phyloP scores from a whole-genome alignment of 2,329 filamentous ascomycete genomes.

The Neonectria coccinea region DNA sequence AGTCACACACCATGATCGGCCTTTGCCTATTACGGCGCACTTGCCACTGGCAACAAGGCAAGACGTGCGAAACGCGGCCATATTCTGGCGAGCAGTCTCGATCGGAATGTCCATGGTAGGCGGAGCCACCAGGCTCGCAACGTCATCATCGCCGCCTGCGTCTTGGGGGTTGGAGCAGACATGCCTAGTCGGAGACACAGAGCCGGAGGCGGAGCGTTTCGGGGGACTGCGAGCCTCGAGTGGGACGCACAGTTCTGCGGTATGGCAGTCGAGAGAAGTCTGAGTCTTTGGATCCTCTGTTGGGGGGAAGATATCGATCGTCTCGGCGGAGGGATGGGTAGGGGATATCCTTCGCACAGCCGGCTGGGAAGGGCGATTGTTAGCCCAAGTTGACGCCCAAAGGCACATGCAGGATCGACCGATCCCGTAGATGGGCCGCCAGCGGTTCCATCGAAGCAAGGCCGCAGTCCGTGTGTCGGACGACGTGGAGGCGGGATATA shows the following conservation, averaged over 20 bases:
- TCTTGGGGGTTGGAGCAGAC: no score
- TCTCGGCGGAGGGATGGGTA: not conserved
- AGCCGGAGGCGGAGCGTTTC: not conserved
- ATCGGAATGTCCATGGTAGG: constrained; percentile 14
- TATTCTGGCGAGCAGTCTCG: not conserved
- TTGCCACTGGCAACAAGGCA: constrained; percentile 7
- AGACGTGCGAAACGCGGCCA: not conserved
- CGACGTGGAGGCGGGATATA: not conserved
- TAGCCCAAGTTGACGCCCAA: not conserved
- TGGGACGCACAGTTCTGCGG: not conserved
- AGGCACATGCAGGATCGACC: no score
- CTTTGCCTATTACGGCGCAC: constrained; percentile 36
- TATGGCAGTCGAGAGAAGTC: not conserved
- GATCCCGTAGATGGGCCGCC: not conserved
- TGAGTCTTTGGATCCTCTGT: not conserved
- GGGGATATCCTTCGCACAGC: constrained; percentile 8
- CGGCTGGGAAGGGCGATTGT: not conserved
- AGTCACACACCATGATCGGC: constrained; percentile 30
- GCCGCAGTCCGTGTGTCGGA: not conserved
- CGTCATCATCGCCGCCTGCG: constrained; percentile 9
- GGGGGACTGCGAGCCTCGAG: constrained; percentile 14
- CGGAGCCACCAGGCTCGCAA: constrained; percentile 16
- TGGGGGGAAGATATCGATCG: not conserved
- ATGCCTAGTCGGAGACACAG: constrained; percentile 4
- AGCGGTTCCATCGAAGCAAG: not conserved